A percentile compares a stretch with the other conserved stretches of the same genome.
Conservation (phyloP, 805 yeast genomes). For the Myxozyma mucilagina region DNA sequence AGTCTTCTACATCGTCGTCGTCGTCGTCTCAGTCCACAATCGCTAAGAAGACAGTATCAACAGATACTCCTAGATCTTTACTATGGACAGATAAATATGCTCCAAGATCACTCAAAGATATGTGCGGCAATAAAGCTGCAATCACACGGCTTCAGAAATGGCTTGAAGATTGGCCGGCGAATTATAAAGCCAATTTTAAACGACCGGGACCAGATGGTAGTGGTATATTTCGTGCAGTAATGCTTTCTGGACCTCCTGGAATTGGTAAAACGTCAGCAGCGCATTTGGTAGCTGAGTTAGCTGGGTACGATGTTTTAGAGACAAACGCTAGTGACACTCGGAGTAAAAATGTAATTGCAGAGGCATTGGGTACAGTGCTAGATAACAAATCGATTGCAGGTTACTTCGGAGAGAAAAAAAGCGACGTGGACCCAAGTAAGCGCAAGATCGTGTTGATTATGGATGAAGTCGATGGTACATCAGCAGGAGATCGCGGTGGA, state of each 20-base stretch:
- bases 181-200: slow-evolving; percentile 57
- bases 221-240: slow-evolving; percentile 74
- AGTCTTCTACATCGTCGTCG: neutral
- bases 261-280: slow-evolving; percentile 91
- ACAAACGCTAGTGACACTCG: slow-evolving; percentile 89
- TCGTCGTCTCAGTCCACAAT: neutral
- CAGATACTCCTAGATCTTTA: slow-evolving; percentile 33
- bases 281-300: slow-evolving; percentile 75
- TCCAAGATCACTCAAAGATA: slow-evolving; percentile 69
- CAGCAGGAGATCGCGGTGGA: slow-evolving; percentile 98
- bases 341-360: slow-evolving; percentile 72
- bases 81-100: slow-evolving; percentile 95
- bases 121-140: slow-evolving; percentile 87
- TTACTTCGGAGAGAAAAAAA: slow-evolving; percentile 51
- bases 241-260: slow-evolving; percentile 93
- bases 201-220: slow-evolving; percentile 62
- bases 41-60: neutral
- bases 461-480: slow-evolving; percentile 99
- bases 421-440: slow-evolving; percentile 39
- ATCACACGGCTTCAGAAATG: slow-evolving; percentile 67
- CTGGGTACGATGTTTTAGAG: slow-evolving; percentile 79
- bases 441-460: slow-evolving; percentile 76
- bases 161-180: slow-evolving; percentile 73
- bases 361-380: slow-evolving; percentile 66
- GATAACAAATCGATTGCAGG: slow-evolving; percentile 84